These are phyloP conservation scores for Zelopaecilomyces penicillatus DNA, from an alignment of 2,329 filamentous ascomycete species.

Conservation along the genomic window DNA sequence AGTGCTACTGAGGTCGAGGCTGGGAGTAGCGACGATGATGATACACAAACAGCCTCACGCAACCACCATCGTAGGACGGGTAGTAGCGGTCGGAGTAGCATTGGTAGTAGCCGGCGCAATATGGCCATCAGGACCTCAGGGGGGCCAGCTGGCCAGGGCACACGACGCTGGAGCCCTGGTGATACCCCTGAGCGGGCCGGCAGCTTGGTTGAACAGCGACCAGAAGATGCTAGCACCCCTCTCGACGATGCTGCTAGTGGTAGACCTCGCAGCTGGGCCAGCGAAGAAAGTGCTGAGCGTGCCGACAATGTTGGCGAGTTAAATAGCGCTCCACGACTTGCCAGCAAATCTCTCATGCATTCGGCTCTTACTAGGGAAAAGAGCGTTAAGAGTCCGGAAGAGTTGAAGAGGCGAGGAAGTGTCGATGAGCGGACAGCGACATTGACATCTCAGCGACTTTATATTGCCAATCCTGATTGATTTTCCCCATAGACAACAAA, in stretches of 20 bases:
- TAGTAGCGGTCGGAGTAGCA: constrained; percentile 68
- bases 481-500: neutral
- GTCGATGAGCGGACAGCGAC: constrained; percentile 77
- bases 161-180: constrained; percentile 42
- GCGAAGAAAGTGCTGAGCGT: constrained; percentile 51
- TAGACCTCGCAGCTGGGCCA: constrained; percentile 42
- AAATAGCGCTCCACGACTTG: constrained; percentile 39
- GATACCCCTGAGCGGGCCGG: constrained; percentile 48
- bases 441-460: constrained; percentile 63
- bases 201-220: constrained; percentile 40
- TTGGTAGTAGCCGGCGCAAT: constrained; percentile 41
- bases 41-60: constrained; percentile 19
- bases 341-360: constrained; percentile 50
- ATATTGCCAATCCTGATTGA: constrained; percentile 77
- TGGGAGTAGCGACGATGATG: constrained; percentile 72
- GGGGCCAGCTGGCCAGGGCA: constrained; percentile 31
- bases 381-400: constrained; percentile 59
- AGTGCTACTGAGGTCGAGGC: constrained; percentile 94
- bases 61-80: constrained; percentile 60
- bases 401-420: constrained; percentile 67
- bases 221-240: constrained; percentile 19
- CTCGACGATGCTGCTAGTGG: constrained; percentile 37
- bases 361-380: constrained; percentile 54
- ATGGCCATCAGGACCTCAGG: constrained; percentile 44
- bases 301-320: constrained; percentile 54